phyloP scores from a whole-genome alignment of 23 red algal genomes.

The Gracilariopsis chorda region DNA sequence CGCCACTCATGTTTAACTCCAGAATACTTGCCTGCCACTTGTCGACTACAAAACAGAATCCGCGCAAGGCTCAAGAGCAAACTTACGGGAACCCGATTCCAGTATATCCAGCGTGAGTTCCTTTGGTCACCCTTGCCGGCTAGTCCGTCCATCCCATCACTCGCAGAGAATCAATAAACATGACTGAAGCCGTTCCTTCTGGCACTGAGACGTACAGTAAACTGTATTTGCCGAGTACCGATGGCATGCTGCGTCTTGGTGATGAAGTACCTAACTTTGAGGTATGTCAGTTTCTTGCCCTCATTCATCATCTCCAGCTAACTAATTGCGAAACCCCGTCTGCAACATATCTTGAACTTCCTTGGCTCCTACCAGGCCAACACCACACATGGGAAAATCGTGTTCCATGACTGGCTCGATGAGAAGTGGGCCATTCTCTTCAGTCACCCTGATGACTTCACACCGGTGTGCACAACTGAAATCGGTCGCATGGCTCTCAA shows the following conservation, averaged over 20 bases:
- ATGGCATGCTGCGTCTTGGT: conserved; percentile 21
- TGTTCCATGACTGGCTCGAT: conserved; percentile 45
- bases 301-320: too few relatives aligned
- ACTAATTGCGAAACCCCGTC: too few relatives aligned
- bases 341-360: too few relatives aligned
- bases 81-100: too few relatives aligned
- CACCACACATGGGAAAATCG: conserved; percentile 23
- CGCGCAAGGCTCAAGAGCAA: too few relatives aligned
- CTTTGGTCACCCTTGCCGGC: too few relatives aligned
- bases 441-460: conserved; percentile 61
- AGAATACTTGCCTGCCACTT: too few relatives aligned
- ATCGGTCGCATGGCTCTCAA: conserved; percentile 64
- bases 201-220: conserved; percentile 31
- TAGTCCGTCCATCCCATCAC: too few relatives aligned
- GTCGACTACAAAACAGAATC: too few relatives aligned
- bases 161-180: not conserved
- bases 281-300: not conserved
- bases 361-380: not conserved
- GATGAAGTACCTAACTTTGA: conserved; percentile 43
- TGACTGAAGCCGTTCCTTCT: conserved; percentile 7
- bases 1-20: too few relatives aligned
- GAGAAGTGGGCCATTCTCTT: conserved; percentile 50
- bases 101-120: too few relatives aligned
- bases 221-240: conserved; percentile 15
- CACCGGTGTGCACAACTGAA: conserved; percentile 86